phyloP scores from a whole-genome alignment of 306 rosid genomes.

The Malus sieversii region DNA sequence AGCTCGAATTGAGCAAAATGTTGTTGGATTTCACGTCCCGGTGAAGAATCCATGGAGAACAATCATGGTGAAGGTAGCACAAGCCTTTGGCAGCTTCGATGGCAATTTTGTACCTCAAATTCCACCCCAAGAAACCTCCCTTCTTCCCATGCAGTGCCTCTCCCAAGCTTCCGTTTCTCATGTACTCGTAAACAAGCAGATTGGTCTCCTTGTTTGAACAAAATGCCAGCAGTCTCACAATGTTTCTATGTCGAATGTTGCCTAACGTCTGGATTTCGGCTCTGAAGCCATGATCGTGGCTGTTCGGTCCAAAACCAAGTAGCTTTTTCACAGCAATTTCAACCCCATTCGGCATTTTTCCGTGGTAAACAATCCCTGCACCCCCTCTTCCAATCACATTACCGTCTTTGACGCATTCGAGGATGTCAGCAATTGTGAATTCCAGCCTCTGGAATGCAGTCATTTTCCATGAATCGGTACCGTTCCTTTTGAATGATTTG shows the following conservation, averaged over 20 bases:
- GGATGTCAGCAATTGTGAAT: conserved; percentile 57
- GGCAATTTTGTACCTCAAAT: conserved; percentile 65
- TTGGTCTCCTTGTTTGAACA: conserved; percentile 73
- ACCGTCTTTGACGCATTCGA: conserved; percentile 81
- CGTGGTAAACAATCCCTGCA: conserved; percentile 89
- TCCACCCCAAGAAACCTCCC: conserved; percentile 57
- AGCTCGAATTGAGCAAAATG: conserved; percentile 65
- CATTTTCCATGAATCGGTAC: conserved; percentile 61
- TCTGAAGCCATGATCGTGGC: conserved; percentile 68
- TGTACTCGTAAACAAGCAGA: conserved; percentile 74
- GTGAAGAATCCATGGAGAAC: conserved; percentile 73
- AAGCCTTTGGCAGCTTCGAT: conserved; percentile 78
- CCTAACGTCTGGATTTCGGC: conserved; percentile 88
- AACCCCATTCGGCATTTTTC: conserved; percentile 73
- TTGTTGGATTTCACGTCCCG: conserved; percentile 86
- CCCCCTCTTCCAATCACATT: conserved; percentile 88
- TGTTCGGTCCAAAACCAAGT: conserved; percentile 54
- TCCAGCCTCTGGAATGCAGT: conserved; percentile 65
- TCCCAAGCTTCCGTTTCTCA: conserved; percentile 86
- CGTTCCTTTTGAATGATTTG: conserved; percentile 43
- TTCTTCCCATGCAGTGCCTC: conserved; percentile 66
- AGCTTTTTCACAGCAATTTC: conserved; percentile 80
- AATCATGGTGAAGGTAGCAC: conserved; percentile 86
- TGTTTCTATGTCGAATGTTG: conserved; percentile 79
- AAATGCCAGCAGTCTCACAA: conserved; percentile 68